Percentiles rank a stretch among this genome's conserved stretches.
Evolutionary conservation across 805 yeast genomes (phyloP).

Genomic region (Lipomyces sp.): DNA sequence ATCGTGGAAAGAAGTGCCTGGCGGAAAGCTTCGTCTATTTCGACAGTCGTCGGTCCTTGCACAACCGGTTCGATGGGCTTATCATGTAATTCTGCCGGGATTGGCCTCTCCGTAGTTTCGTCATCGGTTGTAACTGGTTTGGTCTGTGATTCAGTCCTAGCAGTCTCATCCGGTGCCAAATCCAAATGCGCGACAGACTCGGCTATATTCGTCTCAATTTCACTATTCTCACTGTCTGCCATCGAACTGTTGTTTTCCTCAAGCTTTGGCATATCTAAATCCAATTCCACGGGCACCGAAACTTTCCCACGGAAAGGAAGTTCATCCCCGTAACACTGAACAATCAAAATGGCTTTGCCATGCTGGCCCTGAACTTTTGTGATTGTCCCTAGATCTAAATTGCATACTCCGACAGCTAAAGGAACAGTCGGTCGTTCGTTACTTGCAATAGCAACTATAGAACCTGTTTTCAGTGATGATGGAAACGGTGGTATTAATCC

Average conservation of each 20-base stretch:
- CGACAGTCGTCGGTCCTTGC: constrained; percentile 47
- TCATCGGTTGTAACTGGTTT: background rate
- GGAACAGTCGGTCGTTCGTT: constrained; percentile 63
- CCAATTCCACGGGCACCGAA: constrained; percentile 51
- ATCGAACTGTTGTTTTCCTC: constrained; percentile 27
- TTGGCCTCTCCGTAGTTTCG: background rate
- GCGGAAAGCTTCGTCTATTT: constrained; percentile 74
- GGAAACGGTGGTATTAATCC: constrained; percentile 63
- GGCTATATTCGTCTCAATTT: constrained; percentile 9
- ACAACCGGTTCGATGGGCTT: background rate
- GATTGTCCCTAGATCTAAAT: constrained; percentile 53
- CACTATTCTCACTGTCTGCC: constrained; percentile 28
- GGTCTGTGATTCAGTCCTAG: background rate
- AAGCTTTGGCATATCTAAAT: constrained; percentile 36
- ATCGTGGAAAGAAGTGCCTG: constrained; percentile 70
- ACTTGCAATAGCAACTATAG: constrained; percentile 73
- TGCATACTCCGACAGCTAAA: constrained; percentile 72
- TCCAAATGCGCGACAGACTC: background rate
- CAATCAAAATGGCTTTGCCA: constrained; percentile 78
- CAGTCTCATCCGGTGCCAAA: background rate
- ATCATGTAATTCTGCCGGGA: background rate
- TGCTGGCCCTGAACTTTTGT: constrained; percentile 54
- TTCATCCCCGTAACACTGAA: constrained; percentile 73
- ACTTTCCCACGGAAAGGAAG: constrained; percentile 54
- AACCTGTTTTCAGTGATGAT: constrained; percentile 53